Conservation (phyloP, 2,329 filamentous ascomycete genomes). For the Colletotrichum sp. region DNA sequence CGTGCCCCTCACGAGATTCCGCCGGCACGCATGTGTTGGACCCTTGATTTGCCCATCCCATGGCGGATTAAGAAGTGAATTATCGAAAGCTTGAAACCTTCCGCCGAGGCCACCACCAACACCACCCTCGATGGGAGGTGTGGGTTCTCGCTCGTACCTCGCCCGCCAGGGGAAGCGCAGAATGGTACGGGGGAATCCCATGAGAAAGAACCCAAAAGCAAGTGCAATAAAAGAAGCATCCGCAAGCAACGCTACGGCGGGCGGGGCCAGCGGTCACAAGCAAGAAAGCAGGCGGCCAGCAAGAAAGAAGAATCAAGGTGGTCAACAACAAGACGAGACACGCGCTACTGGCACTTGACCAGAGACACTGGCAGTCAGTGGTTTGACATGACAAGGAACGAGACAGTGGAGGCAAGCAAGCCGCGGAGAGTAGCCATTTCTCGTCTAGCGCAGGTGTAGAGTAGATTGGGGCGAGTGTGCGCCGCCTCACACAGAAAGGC, state of each 20-base stretch:
- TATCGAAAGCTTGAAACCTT: conserved; percentile 17
- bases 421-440: not conserved
- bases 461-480: not conserved
- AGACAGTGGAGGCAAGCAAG: not conserved
- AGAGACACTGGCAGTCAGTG: not conserved
- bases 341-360: conserved; percentile 8
- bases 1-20: not conserved
- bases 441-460: not conserved
- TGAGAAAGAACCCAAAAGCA: not conserved
- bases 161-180: not conserved
- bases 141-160: not conserved
- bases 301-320: not conserved
- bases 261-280: not conserved
- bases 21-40: not conserved
- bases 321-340: not conserved
- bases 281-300: not conserved
- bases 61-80: not conserved
- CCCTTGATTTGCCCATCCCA: conserved; percentile 6
- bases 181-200: not conserved
- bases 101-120: not conserved
- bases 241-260: not conserved
- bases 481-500: not conserved
- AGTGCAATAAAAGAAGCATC: not conserved
- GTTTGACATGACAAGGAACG: not conserved
- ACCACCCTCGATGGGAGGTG: not conserved